phyloP scores from a whole-genome alignment of 2,329 filamentous ascomycete species.

The Cordyceps fumosorosea region DNA sequence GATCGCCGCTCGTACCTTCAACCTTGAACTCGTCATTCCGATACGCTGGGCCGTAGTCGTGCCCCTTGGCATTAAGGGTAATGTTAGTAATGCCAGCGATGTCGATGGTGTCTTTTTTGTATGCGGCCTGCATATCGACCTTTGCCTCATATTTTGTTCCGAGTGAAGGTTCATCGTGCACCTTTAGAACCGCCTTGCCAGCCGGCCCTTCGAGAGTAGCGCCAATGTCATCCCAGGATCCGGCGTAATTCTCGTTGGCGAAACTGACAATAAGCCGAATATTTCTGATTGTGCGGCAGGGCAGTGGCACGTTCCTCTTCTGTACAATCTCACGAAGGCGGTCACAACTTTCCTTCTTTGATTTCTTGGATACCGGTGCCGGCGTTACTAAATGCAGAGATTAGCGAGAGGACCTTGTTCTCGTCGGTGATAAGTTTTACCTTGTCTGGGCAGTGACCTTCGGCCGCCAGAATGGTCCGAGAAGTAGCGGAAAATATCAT shows the following conservation, averaged over 20 bases:
- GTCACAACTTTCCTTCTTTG: background rate
- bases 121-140: background rate
- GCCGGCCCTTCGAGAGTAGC: background rate
- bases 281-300: background rate
- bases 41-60: no score
- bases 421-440: background rate
- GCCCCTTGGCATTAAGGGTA: background rate
- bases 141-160: background rate
- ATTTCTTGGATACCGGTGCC: background rate
- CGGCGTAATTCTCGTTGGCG: background rate
- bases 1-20: background rate
- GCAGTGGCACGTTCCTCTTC: background rate
- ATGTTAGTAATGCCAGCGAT: background rate
- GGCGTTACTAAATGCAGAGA: background rate
- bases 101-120: background rate
- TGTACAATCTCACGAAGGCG: background rate
- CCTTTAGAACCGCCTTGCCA: background rate
- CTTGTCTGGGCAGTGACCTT: background rate
- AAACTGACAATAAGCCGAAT: background rate
- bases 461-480: no score
- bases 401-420: background rate
- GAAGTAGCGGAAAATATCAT: no score
- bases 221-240: background rate
- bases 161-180: background rate
- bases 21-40: background rate